A percentile compares a stretch with the other conserved stretches of the same genome.
phyloP scores from a whole-genome alignment of 1,284 basidiomycete species.

The Phellinidium pouzarii region DNA sequence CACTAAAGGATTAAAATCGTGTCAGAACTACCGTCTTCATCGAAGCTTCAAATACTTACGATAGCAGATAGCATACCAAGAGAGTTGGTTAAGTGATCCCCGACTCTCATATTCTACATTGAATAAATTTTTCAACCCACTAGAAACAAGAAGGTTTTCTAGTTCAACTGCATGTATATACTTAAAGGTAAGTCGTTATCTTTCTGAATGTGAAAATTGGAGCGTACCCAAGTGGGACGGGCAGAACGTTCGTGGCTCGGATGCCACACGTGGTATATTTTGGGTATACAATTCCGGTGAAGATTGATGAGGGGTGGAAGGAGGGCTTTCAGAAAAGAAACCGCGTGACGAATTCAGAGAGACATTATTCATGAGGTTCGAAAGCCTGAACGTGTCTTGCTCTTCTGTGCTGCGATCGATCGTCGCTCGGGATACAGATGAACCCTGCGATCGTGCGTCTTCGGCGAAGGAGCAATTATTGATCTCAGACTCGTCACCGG shows the following conservation, averaged over 20 bases:
- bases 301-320: too few species aligned
- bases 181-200: neutral
- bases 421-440: too few species aligned
- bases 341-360: too few species aligned
- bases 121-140: neutral
- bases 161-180: neutral
- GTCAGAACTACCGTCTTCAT: neutral
- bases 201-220: neutral
- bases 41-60: neutral
- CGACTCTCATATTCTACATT: neutral
- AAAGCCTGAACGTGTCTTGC: neutral
- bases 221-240: neutral
- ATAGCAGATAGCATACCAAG: neutral
- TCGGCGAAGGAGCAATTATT: too few species aligned
- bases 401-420: neutral
- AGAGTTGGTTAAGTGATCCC: neutral
- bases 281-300: too few species aligned
- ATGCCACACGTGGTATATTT: too few species aligned
- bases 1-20: neutral
- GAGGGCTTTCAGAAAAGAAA: neutral
- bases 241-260: too few species aligned
- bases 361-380: neutral
- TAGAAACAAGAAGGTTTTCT: neutral
- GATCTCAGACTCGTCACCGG: too few species aligned
- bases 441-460: too few species aligned